Base-by-base conservation (phyloP, 257 asterid genomes). In the Solanum chilense region DNA sequence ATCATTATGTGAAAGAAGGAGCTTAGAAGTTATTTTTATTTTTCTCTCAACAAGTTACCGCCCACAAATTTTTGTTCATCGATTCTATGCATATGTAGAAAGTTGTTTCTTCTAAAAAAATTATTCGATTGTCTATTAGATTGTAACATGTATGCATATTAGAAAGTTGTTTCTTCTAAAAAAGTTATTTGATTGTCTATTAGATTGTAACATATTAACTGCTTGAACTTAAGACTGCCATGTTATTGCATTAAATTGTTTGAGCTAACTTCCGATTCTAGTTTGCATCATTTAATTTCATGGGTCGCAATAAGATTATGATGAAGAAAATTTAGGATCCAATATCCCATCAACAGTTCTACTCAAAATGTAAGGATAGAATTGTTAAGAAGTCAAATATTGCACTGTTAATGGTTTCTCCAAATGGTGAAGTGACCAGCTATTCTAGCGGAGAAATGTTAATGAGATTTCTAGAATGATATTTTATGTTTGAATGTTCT, bases 341-440 rank as follows among this genome's bases (percentile, higher is more conserved):
- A 2, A 56, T 92, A 14, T 70, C 94, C 74, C 94, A 95, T 1
- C 95, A 95, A 75, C 88, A 84, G 0, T 90, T 93, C 0, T 94
- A 86, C 81, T 75, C 91, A 1, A 95, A 93, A 92, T 94, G 94
- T 73, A 94, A 93, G 85, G 98, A 94, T n/a, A 93, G 92, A 25
- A 82, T 95, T n/a, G 37, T 94, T 44, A 95, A 94, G 87, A 95
- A 95, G 90, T 94, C 96, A 4, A 95, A 93, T 42, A 94, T 95
- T 5, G 96, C 91, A 74, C 91, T 95, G 70, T 64, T 92, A 82
- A 89, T 94, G 94, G 94, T 93, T 78, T 92, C 98, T 9, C 98
- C 96, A 73, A 83, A 88, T 29, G 96, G 95, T 41, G 91, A 90
- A 25, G 91, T 95, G 83, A 89, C 94, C 44, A 44, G 88, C 89